Evolutionary conservation across 1,284 basidiomycete genomes (phyloP).

Genomic region (Microbotryum silenes-acaulis): DNA sequence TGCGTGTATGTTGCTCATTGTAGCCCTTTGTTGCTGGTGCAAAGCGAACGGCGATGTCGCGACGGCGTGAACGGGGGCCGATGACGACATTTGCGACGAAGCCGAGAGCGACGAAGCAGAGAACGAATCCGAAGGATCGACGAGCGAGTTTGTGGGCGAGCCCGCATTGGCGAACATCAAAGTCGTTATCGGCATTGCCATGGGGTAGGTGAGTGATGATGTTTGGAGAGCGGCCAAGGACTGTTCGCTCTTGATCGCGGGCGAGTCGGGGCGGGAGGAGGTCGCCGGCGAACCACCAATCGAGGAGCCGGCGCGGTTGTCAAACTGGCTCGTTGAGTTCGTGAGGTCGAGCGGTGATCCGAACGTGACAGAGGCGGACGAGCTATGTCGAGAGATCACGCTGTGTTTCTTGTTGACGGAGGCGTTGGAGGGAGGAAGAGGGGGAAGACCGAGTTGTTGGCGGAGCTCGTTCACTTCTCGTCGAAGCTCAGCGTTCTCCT

Average conservation of each 20-base stretch:
- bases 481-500: constrained; percentile 34
- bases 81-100: neutral
- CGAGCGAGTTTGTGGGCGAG: neutral
- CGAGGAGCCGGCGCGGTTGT: neutral
- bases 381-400: neutral
- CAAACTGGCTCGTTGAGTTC: neutral
- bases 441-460: constrained; percentile 27
- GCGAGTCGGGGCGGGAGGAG: neutral
- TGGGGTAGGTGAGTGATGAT: too few relatives aligned
- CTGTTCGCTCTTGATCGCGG: too few relatives aligned
- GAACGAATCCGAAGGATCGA: neutral
- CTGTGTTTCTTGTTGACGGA: neutral
- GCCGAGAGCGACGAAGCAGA: neutral
- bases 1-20: neutral
- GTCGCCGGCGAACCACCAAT: neutral
- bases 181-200: too few relatives aligned
- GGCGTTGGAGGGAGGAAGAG: constrained; percentile 28
- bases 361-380: neutral
- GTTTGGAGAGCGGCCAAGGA: too few relatives aligned
- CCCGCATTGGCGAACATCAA: too few relatives aligned
- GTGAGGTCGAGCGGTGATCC: neutral
- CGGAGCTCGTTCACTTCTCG: constrained; percentile 33
- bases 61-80: neutral
- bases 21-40: neutral
- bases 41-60: neutral